A percentile compares a stretch with the other conserved stretches of the same genome.
Evolutionary conservation across 805 yeast species (phyloP).

Genomic region (Saturnispora ahearnii): DNA sequence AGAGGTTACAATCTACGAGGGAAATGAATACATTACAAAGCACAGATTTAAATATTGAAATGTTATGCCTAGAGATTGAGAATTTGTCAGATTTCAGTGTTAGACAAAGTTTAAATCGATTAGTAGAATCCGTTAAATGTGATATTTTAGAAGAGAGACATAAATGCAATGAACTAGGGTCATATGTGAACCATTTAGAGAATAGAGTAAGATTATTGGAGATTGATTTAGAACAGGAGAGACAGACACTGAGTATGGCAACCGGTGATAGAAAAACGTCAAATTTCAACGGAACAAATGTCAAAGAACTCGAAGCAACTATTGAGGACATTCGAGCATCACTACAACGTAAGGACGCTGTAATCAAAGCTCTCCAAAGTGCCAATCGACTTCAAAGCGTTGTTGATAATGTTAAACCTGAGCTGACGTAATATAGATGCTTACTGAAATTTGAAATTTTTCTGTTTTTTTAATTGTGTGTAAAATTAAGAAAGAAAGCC

Average conservation of each 20-base stretch:
- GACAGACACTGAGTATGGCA: background rate
- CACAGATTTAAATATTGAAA: background rate
- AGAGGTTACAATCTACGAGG: slow-evolving; percentile 40
- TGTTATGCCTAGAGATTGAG: background rate
- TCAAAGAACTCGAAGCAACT: slow-evolving; percentile 50
- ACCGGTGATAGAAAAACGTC: background rate
- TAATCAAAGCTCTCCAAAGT: slow-evolving; percentile 52
- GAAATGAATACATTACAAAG: background rate
- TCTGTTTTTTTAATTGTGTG: background rate
- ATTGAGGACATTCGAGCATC: slow-evolving; percentile 53
- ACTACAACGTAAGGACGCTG: slow-evolving; percentile 64
- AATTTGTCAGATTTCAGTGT: background rate
- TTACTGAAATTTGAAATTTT: background rate
- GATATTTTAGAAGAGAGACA: slow-evolving; percentile 4
- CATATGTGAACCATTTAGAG: slow-evolving; percentile 12
- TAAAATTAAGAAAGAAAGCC: background rate
- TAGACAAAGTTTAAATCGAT: background rate
- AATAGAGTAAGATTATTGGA: slow-evolving; percentile 10
- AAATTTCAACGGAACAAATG: background rate
- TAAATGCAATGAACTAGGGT: slow-evolving; percentile 6
- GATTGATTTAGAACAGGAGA: slow-evolving; percentile 8
- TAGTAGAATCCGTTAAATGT: background rate
- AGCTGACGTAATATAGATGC: background rate
- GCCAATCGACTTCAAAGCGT: slow-evolving; percentile 2
- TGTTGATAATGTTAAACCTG: background rate